Base-by-base conservation (phyloP, 495 filamentous ascomycete genomes). In the Penicillium diatomitis region DNA sequence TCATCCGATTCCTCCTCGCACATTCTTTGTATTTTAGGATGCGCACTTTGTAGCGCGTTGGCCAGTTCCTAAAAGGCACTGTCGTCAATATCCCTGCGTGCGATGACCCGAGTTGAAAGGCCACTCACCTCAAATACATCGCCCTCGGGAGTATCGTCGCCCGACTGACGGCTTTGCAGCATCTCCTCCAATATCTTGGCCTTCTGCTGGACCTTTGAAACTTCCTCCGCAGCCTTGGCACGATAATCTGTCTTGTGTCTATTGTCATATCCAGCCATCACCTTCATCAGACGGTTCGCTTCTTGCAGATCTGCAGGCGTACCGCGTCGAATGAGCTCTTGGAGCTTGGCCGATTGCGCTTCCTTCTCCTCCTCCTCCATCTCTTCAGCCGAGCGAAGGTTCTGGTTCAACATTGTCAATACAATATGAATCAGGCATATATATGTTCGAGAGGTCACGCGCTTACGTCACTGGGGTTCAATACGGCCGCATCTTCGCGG, bases 21-120 rank as follows among this genome's bases (percentile, higher is more conserved):
- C 90, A 98, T 98, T 70, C 85, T 95, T 59, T 96, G 90, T 48
- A 97, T 98, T 71, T 98, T 97, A 1, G 92, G 94, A 46, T 97
- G 94, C 8, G 92, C 94, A 55, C 87, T 96, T 63, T 87, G 87
- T 32, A 98, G 72, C 4, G 92, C 83, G 57, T 83, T 85, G n/a
- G 89, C 89, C 44, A 98, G 80, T 71, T 97, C 92, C 77, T 86
- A 54, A 4, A 9, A 40, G 20, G 37, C 33, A 29, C 38, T 55
- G 27, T 5, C 20, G 34, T 31, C 30, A 29, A 29, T 9, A 3
- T 29, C 4, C 27, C 32, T 42, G 38, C 10, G 31, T 32, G 4
- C n/a, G 7, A 4, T 3, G 5, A 9, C n/a, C 42, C 27, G 52
- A 44, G 6, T 27, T 38, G 49, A 29, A 47, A 54, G 20, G 32